A percentile compares a stretch with the other conserved stretches of the same genome.
These are phyloP conservation scores for Allodekkera sacchari DNA, from an alignment of 805 yeast species.

Conservation along the genomic window DNA sequence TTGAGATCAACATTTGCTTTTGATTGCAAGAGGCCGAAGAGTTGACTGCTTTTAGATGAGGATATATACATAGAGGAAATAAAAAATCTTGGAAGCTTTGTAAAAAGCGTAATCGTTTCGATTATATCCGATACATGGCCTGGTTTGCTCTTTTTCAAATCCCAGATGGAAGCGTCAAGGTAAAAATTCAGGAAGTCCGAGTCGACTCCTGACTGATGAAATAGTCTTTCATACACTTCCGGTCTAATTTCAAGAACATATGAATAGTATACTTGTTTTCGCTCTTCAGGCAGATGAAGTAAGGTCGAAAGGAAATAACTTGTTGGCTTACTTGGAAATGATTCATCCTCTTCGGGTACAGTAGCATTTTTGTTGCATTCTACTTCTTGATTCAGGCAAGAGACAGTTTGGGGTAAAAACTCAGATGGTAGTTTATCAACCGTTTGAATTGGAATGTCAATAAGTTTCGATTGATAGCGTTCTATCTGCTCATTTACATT, in stretches of 20 bases:
- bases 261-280: slow-evolving; percentile 25
- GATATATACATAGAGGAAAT: slow-evolving; percentile 29
- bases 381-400: no score
- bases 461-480: neutral
- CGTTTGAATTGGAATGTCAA: slow-evolving; percentile 6
- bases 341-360: slow-evolving; percentile 8
- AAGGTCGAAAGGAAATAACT: slow-evolving; percentile 36
- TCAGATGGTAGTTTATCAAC: slow-evolving; percentile 15
- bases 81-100: slow-evolving; percentile 28
- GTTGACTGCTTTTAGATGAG: slow-evolving; percentile 3
- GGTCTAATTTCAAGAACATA: slow-evolving; percentile 28
- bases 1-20: slow-evolving; percentile 4
- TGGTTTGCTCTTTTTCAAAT: slow-evolving; percentile 14
- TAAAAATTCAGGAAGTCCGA: slow-evolving; percentile 38
- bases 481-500: slow-evolving; percentile 6
- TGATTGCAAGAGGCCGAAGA: slow-evolving; percentile 1
- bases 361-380: no score
- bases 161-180: slow-evolving; percentile 30
- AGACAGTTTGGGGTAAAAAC: no score
- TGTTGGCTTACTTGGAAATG: slow-evolving; percentile 41
- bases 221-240: slow-evolving; percentile 23
- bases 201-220: slow-evolving; percentile 39
- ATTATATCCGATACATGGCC: slow-evolving; percentile 12
- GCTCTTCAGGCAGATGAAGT: slow-evolving; percentile 12
- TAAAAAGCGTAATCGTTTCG: slow-evolving; percentile 19